phyloP scores from a whole-genome alignment of 2,329 filamentous ascomycete species.

The Xylaria sp. region DNA sequence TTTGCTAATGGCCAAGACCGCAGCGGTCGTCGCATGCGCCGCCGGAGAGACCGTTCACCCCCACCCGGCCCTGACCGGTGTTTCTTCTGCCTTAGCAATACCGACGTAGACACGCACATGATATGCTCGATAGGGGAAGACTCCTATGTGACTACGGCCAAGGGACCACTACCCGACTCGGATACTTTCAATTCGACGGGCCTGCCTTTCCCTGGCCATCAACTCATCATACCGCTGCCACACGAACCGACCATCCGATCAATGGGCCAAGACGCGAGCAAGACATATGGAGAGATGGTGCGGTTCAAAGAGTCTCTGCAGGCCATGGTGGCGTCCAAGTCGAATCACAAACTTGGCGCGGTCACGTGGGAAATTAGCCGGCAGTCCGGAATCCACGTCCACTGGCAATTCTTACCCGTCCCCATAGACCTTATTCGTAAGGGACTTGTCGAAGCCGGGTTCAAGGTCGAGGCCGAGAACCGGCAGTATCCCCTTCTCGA shows the following conservation, averaged over 20 bases:
- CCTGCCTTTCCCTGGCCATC: conserved; percentile 78
- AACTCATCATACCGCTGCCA: conserved; percentile 86
- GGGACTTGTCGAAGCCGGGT: conserved; percentile 83
- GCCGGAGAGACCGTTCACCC: conserved; percentile 51
- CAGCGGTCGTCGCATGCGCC: conserved; percentile 49
- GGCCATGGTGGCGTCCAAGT: conserved; percentile 68
- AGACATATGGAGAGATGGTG: conserved; percentile 78
- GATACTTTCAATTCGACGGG: conserved; percentile 66
- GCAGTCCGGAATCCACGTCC: conserved; percentile 77
- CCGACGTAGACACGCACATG: conserved; percentile 81
- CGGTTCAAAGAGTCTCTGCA: conserved; percentile 78
- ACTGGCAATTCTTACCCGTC: conserved; percentile 91
- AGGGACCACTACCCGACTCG: conserved; percentile 78
- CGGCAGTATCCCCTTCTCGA: conserved; percentile 56
- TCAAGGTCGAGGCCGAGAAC: conserved; percentile 87
- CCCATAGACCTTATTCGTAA: conserved; percentile 67
- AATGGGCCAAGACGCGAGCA: conserved; percentile 64
- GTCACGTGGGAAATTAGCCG: conserved; percentile 94
- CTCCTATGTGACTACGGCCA: conserved; percentile 86
- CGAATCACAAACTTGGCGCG: conserved; percentile 67
- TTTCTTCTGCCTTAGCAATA: conserved; percentile 94
- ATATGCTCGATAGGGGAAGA: conserved; percentile 88
- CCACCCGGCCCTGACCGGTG: conserved; percentile 76
- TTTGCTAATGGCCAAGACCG: conserved; percentile 54
- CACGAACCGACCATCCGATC: conserved; percentile 76